These are phyloP conservation scores for Graphilbum sp. DNA, from an alignment of 2,329 filamentous ascomycete species.

Conservation along the genomic window DNA sequence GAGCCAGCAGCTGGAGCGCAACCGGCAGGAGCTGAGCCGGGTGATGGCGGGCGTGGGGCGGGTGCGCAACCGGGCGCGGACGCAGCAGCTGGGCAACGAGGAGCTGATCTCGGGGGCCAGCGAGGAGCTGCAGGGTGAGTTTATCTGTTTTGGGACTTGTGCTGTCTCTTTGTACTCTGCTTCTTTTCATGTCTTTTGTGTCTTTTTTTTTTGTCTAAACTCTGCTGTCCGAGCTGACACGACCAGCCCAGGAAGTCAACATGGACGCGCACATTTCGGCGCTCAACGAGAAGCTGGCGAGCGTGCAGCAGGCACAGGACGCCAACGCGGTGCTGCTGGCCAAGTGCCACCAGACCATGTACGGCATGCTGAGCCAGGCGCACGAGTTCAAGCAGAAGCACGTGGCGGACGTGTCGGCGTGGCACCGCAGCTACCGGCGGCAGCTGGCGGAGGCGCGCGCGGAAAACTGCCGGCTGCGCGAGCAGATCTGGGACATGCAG, in stretches of 20 bases:
- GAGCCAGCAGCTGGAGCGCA: slow-evolving; percentile 45
- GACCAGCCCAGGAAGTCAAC: slow-evolving; percentile 32
- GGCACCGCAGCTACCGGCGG: slow-evolving; percentile 49
- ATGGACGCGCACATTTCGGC: slow-evolving; percentile 41
- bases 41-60: slow-evolving; percentile 47
- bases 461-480: slow-evolving; percentile 45
- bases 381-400: slow-evolving; percentile 50
- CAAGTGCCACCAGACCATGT: slow-evolving; percentile 40
- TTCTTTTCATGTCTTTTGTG: neutral
- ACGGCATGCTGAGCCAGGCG: slow-evolving; percentile 43
- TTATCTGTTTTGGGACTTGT: no score
- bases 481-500: slow-evolving; percentile 53
- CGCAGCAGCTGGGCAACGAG: slow-evolving; percentile 37
- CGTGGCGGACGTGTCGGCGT: slow-evolving; percentile 42
- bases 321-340: slow-evolving; percentile 41
- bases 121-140: slow-evolving; percentile 38
- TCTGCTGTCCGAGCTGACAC: neutral
- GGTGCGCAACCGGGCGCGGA: slow-evolving; percentile 39
- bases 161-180: no score
- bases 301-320: slow-evolving; percentile 42
- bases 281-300: slow-evolving; percentile 45
- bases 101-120: slow-evolving; percentile 39
- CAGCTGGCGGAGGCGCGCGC: slow-evolving; percentile 49
- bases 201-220: neutral
- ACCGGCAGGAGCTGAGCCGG: slow-evolving; percentile 43